Conservation (phyloP, 305 asterid species). For the Fraxinus floribunda region DNA sequence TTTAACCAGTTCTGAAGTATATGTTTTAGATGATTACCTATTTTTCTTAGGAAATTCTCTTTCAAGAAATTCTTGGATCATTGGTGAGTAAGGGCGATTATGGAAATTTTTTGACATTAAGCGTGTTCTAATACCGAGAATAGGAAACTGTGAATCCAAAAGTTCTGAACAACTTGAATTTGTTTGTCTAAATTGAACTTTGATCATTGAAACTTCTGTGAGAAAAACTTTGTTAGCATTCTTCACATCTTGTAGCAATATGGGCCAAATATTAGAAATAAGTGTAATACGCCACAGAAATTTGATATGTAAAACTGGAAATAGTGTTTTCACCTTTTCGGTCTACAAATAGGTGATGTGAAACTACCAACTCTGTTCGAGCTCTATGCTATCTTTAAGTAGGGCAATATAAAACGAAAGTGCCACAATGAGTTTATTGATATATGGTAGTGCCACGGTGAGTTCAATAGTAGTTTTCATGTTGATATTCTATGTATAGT, state of each 20-base stretch:
- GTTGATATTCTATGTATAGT: neutral
- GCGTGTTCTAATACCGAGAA: neutral
- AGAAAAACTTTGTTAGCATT: conserved; percentile 1
- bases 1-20: neutral
- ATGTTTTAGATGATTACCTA: neutral
- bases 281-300: neutral
- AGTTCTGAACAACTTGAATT: neutral
- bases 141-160: neutral
- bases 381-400: neutral
- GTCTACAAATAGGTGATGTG: neutral
- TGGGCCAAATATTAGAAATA: neutral
- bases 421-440: neutral
- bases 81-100: neutral
- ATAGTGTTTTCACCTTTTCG: neutral
- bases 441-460: neutral
- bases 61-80: neutral
- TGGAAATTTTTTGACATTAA: neutral
- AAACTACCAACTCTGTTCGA: neutral
- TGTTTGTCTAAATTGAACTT: neutral
- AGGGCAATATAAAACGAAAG: neutral
- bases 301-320: neutral
- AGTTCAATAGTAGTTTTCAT: neutral
- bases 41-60: neutral
- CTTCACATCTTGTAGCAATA: conserved; percentile 11
- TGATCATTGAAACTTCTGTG: neutral